phyloP scores from a whole-genome alignment of 805 yeast species.

The Groenewaldozyma salmanticensis region DNA sequence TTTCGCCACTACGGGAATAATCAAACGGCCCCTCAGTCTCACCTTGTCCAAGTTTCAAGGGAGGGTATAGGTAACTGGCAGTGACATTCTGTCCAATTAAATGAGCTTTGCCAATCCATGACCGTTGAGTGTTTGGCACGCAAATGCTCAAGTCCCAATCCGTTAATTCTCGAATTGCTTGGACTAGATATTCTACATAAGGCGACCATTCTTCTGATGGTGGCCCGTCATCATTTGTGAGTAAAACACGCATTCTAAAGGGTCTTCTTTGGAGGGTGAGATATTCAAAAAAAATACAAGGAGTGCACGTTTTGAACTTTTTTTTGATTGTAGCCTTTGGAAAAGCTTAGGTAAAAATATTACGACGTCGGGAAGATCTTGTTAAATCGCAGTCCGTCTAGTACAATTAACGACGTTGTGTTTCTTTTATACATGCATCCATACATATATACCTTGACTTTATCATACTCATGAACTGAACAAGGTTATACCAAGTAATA shows the following conservation, averaged over 20 bases:
- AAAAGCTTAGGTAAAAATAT: too few relatives aligned
- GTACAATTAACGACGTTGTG: too few relatives aligned
- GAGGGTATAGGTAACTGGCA: constrained; percentile 30
- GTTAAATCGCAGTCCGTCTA: too few relatives aligned
- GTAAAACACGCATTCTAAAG: constrained; percentile 15
- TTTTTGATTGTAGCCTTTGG: too few relatives aligned
- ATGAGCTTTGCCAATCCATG: constrained; percentile 98
- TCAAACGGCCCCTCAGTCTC: constrained; percentile 27
- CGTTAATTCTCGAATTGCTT: constrained; percentile 51
- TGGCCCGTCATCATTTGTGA: constrained; percentile 97
- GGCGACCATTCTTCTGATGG: constrained; percentile 72
- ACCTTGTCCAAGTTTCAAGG: constrained; percentile 12
- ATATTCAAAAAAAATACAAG: too few relatives aligned
- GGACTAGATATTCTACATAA: constrained; percentile 71
- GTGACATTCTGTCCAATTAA: constrained; percentile 48
- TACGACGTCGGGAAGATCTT: too few relatives aligned
- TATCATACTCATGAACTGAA: too few relatives aligned
- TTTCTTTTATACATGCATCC: too few relatives aligned
- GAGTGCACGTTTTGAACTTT: too few relatives aligned
- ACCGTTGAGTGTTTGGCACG: constrained; percentile 72
- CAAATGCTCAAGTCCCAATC: constrained; percentile 81
- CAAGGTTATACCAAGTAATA: too few relatives aligned
- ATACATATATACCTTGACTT: too few relatives aligned
- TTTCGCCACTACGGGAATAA: constrained; percentile 9
- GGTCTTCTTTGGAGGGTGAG: too few relatives aligned